Evolutionary conservation across 2,329 filamentous ascomycete species (phyloP).

Genomic region (Zasmidium cellare): DNA sequence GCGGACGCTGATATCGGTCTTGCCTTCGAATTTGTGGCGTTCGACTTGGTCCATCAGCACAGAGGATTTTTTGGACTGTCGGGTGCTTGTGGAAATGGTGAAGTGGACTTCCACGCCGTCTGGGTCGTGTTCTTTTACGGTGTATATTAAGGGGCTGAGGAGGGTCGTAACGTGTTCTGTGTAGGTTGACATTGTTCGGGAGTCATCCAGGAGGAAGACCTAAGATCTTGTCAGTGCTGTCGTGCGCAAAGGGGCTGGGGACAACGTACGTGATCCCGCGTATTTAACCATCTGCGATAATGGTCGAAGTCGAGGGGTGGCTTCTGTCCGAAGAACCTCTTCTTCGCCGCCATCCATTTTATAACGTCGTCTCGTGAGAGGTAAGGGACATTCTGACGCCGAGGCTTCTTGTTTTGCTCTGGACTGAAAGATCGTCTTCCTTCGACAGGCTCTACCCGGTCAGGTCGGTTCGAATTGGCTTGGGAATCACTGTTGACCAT

Average conservation of each 20-base stretch:
- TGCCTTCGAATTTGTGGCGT: not conserved
- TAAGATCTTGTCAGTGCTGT: not conserved
- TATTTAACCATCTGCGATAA: not conserved
- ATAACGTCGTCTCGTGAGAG: not conserved
- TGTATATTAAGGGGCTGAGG: slow-evolving; percentile 3
- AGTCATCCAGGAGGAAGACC: slow-evolving; percentile 19
- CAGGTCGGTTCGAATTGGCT: no score
- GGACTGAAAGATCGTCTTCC: no score
- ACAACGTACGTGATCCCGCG: slow-evolving; percentile 13
- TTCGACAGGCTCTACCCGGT: no score
- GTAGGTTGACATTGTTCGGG: slow-evolving; percentile 7
- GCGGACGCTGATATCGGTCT: no score
- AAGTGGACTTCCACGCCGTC: slow-evolving; percentile 15
- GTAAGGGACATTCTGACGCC: not conserved
- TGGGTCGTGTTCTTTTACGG: slow-evolving; percentile 7
- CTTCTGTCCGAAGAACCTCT: not conserved
- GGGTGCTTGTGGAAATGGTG: not conserved
- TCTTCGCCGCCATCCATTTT: not conserved
- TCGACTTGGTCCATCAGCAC: not conserved
- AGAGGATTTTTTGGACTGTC: not conserved
- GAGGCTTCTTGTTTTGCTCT: not conserved
- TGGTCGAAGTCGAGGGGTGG: not conserved
- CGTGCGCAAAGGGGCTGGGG: not conserved
- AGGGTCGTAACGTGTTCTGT: slow-evolving; percentile 6
- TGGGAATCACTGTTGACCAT: no score